Evolutionary conservation across 805 yeast genomes (phyloP), one percentile per base, ranked within the genome.

Genomic region (Huiozyma naganishii): DNA sequence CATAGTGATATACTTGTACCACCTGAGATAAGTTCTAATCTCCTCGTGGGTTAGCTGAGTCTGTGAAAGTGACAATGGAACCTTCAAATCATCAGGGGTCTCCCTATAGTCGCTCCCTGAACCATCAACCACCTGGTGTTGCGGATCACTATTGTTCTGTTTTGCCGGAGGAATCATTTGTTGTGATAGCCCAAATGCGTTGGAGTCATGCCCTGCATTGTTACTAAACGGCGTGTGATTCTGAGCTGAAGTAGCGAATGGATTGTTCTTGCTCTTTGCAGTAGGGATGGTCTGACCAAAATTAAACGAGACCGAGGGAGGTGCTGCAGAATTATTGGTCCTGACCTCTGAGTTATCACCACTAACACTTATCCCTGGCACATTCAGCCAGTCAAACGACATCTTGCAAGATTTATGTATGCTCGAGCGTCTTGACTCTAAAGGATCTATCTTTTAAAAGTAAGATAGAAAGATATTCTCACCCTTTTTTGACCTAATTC

Each of bases 1-100:
- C 38, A 83, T 72, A 33, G 83, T 73, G 30, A 90, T 77, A 55
- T 86, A 89, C 51, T 87, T 82, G 61, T 89, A 90, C 98, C 98
- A 90, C 51, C 96, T 70, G 52, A 90, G 75, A 62, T 90, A 90
- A 1, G 96, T 83, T 54, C 81, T 77, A 9, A 79, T 74, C 62
- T 90, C 98, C 45, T 82, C 83, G 13, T 72, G 71, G 0, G 95
- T 74, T 39, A 90, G 71, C 45, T 86, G 86, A 39, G 72, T 74
- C 1, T 76, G 72, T 1, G 80, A 69, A n/a, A 84, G 64, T 2
- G 87, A 76, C 41, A 83, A 61, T 0, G 89, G 86, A 2, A 79
- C 72, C 8, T 65, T 52, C 7, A 66, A 48, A 39, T 74, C 76
- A 27, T 66, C 66, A 6, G 56, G 47, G 6, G 61, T 44, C 43